Conservation (phyloP, 805 yeast species). For the Ogataea trehalophila region DNA sequence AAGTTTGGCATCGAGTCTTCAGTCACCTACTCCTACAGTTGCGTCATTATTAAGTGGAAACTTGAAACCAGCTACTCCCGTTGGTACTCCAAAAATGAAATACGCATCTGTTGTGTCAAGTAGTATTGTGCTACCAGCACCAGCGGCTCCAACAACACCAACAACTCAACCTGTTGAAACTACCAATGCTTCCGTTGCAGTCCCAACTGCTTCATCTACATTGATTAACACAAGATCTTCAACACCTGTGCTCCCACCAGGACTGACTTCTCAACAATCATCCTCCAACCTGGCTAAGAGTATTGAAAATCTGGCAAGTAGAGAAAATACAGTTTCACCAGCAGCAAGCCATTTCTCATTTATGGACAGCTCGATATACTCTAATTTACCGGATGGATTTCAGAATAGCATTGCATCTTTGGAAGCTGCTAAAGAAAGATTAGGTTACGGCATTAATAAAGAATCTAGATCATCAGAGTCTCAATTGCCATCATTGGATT, state of each 20-base stretch:
- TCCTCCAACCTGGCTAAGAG: not conserved
- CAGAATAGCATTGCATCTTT: constrained; percentile 22
- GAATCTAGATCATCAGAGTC: constrained; percentile 31
- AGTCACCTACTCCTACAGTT: constrained; percentile 9
- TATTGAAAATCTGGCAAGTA: not conserved
- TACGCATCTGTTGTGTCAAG: constrained; percentile 27
- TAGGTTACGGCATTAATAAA: constrained; percentile 24
- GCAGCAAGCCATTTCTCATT: constrained; percentile 11
- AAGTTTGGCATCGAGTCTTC: constrained; percentile 4
- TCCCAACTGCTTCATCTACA: constrained; percentile 2
- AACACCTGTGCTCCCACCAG: constrained; percentile 3
- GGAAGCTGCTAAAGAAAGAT: constrained; percentile 30
- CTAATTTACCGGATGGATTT: constrained; percentile 25
- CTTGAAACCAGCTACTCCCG: constrained; percentile 26
- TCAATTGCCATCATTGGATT: constrained; percentile 49
- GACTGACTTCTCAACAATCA: not conserved
- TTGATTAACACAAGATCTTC: not conserved
- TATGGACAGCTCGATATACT: constrained; percentile 17
- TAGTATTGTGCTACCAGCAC: not conserved
- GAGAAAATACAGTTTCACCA: constrained; percentile 17
- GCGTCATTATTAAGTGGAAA: constrained; percentile 10
- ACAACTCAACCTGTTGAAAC: not conserved
- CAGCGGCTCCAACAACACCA: constrained; percentile 1
- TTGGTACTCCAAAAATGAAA: constrained; percentile 36
- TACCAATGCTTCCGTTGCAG: not conserved